Evolutionary conservation across 352 stramenopile species (phyloP).

Genomic region (Globisporangium perplexum): DNA sequence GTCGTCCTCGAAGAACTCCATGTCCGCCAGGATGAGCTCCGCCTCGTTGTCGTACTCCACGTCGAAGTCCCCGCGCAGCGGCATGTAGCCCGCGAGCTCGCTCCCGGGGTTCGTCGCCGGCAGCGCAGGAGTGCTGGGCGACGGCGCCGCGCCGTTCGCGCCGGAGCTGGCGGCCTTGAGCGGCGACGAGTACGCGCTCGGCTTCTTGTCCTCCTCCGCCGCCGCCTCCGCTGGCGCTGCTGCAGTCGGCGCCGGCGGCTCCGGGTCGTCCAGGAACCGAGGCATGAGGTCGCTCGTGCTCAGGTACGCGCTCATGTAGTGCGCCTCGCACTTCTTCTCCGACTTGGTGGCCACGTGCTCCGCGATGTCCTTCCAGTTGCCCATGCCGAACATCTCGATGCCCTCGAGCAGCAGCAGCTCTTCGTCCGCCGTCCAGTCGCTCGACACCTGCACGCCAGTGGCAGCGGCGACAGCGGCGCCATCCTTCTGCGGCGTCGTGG

Average conservation of each 20-base stretch:
- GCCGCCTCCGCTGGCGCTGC: too few species aligned
- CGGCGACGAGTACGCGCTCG: background rate
- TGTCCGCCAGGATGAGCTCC: conserved; percentile 94
- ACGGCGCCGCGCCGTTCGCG: background rate
- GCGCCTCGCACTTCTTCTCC: conserved; percentile 86
- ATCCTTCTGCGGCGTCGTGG: conserved; percentile 17
- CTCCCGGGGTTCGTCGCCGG: conserved; percentile 12
- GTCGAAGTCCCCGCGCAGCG: conserved; percentile 95
- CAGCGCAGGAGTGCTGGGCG: conserved; percentile 13
- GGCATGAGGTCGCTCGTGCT: conserved; percentile 51
- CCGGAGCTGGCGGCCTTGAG: conserved; percentile 13
- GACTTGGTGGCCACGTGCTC: conserved; percentile 83
- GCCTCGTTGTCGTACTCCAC: conserved; percentile 98
- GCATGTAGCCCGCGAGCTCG: conserved; percentile 93
- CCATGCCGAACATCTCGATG: conserved; percentile 94
- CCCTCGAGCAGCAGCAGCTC: conserved; percentile 95
- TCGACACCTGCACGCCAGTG: conserved; percentile 8
- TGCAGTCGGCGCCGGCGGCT: conserved; percentile 17
- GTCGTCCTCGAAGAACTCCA: conserved; percentile 92
- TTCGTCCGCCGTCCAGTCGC: conserved; percentile 92
- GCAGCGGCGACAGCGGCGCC: conserved; percentile 7
- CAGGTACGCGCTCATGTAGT: conserved; percentile 85
- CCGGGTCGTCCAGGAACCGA: conserved; percentile 47
- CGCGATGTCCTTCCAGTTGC: conserved; percentile 95
- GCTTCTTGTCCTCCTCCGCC: conserved; percentile 19